phyloP scores from a whole-genome alignment of 2,329 filamentous ascomycete genomes.

The Claviceps pazoutovae region DNA sequence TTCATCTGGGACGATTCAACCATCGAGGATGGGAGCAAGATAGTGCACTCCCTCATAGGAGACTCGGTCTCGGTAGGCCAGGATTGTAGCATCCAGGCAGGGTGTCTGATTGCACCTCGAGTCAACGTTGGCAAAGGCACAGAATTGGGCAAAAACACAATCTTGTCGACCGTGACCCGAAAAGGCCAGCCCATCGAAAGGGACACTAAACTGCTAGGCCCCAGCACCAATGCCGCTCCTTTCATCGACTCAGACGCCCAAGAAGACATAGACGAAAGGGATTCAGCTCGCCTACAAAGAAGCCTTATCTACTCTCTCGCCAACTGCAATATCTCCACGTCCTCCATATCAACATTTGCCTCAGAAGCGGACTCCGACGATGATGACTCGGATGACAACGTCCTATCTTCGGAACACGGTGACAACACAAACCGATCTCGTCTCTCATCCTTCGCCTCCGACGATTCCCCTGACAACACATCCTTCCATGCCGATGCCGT shows the following conservation, averaged over 20 bases:
- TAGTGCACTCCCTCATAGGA: conserved; percentile 65
- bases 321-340: conserved; percentile 37
- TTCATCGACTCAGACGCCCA: conserved; percentile 34
- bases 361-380: conserved; percentile 49
- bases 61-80: conserved; percentile 58
- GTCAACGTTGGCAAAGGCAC: conserved; percentile 55
- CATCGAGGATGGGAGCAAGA: conserved; percentile 58
- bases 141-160: conserved; percentile 23
- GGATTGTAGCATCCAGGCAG: conserved; percentile 52
- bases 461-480: conserved; percentile 44
- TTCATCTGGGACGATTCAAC: conserved; percentile 79
- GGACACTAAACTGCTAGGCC: conserved; percentile 33
- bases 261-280: conserved; percentile 31
- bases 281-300: conserved; percentile 38
- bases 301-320: conserved; percentile 41
- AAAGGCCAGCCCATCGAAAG: conserved; percentile 24
- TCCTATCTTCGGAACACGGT: conserved; percentile 23
- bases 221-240: conserved; percentile 33
- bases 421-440: conserved; percentile 42
- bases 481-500: conserved; percentile 80
- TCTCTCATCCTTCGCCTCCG: conserved; percentile 58
- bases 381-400: conserved; percentile 53
- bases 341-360: conserved; percentile 44
- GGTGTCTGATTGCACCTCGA: conserved; percentile 66
- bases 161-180: conserved; percentile 22